These are phyloP conservation scores for Cordyceps pruinosa DNA, from an alignment of 2,329 filamentous ascomycete species.

Conservation along the genomic window DNA sequence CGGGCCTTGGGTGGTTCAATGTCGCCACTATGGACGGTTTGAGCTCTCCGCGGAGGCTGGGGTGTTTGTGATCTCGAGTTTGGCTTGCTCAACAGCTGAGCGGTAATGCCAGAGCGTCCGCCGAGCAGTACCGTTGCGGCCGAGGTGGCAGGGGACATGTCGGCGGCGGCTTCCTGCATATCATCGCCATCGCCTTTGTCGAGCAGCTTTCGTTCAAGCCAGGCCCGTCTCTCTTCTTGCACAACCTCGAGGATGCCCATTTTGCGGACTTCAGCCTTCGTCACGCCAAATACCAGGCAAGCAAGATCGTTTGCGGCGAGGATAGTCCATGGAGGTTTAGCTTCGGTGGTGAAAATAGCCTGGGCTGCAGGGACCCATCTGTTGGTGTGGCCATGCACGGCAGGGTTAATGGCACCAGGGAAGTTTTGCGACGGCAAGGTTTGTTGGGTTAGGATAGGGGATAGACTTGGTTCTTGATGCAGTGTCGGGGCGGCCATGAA, in stretches of 20 bases:
- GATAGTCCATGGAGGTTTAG: slow-evolving; percentile 87
- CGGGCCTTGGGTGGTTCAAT: slow-evolving; percentile 48
- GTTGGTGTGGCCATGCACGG: slow-evolving; percentile 80
- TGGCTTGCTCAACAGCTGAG: slow-evolving; percentile 79
- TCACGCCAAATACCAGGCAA: slow-evolving; percentile 97
- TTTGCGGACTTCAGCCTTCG: slow-evolving; percentile 88
- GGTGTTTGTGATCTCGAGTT: slow-evolving; percentile 49
- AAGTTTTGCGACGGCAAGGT: slow-evolving; percentile 35
- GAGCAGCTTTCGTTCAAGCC: slow-evolving; percentile 80
- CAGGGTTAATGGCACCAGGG: slow-evolving; percentile 44
- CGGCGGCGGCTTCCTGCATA: slow-evolving; percentile 24
- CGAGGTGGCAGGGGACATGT: slow-evolving; percentile 31
- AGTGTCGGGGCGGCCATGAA: slow-evolving; percentile 48
- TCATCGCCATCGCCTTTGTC: slow-evolving; percentile 37
- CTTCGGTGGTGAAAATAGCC: slow-evolving; percentile 95
- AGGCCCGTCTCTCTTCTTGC: slow-evolving; percentile 77
- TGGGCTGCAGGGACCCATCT: slow-evolving; percentile 88
- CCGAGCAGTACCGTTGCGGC: slow-evolving; percentile 55
- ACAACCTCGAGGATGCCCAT: slow-evolving; percentile 95
- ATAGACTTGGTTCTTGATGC: slow-evolving; percentile 32
- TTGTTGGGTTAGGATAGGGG: slow-evolving; percentile 36
- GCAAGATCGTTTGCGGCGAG: slow-evolving; percentile 93
- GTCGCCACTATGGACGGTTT: slow-evolving; percentile 55
- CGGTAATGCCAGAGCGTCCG: slow-evolving; percentile 70
- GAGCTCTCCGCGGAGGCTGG: slow-evolving; percentile 54